Base-by-base conservation (phyloP, 345 rosid genomes). In the Streptanthus diversifolius region DNA sequence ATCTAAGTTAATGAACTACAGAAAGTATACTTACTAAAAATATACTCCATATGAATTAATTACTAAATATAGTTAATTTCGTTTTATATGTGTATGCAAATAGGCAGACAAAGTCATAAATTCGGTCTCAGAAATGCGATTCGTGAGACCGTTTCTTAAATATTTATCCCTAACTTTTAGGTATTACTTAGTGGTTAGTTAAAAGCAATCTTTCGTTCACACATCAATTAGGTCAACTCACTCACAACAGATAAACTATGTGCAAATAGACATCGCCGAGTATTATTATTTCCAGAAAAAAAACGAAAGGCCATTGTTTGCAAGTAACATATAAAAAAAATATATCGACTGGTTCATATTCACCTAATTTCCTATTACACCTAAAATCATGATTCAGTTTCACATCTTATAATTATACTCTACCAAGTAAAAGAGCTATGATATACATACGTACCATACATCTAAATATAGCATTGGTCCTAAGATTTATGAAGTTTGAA, bases 31-130 rank as follows among this genome's bases (percentile, higher is more conserved):
- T 56, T 30, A 54, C 14, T 14, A 17, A 52, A 27, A 29, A 1
- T 0, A 11, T 22, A 49, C 10, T 1, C 18, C 32, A 14, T 13
- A 41, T 44, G 44, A 43, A 53, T 14, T n/a, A 68, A 13, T 18
- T 44, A 24, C 39, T 12, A 13, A 59, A 17, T 35, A 27, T 25
- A 13, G 24, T 70, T 22, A 10, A 70, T 45, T 48, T 49, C 30
- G 3, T 18, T 52, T 21, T 41, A 41, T 40, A n/a, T 13, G 33
- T 62, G 63, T 72, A 41, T 32, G 27, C 45, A 63, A 40, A 63
- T 53, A 72, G 55, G 76, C 69, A 53, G 76, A 72, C 76, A 72
- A 30, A 14, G 70, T 52, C 51, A 63, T 72, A 40, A 72, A 72
- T 52, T 63, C 41, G 63, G 36, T 19, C 54, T 63, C 7, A 53